Percentiles rank a stretch among this genome's conserved stretches.
Conservation (phyloP, 371 early-diverging fungal genomes). For the Lichtheimia ornata region DNA sequence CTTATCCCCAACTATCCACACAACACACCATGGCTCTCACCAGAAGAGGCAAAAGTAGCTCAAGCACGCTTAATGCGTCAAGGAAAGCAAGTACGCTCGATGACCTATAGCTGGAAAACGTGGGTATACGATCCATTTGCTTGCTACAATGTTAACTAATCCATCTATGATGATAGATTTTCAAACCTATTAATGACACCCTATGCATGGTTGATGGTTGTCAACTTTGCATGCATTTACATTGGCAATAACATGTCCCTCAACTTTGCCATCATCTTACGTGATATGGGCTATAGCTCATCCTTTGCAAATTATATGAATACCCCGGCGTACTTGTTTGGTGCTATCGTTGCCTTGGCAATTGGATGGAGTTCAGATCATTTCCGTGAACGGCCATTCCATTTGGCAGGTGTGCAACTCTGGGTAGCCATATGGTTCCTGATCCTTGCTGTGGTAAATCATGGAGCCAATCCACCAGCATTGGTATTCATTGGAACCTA, state of each 20-base stretch:
- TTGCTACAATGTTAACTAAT: neutral
- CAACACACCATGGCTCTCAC: slow-evolving; percentile 50
- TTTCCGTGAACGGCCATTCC: slow-evolving; percentile 15
- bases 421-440: slow-evolving; percentile 25
- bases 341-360: slow-evolving; percentile 15
- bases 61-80: slow-evolving; percentile 44
- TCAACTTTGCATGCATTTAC: slow-evolving; percentile 42
- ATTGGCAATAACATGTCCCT: slow-evolving; percentile 40
- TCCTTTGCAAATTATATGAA: slow-evolving; percentile 46
- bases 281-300: slow-evolving; percentile 26
- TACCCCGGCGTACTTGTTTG: slow-evolving; percentile 41
- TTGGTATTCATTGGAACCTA: slow-evolving; percentile 15
- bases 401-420: slow-evolving; percentile 12
- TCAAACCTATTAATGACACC: no score
- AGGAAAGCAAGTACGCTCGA: slow-evolving; percentile 18
- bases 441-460: slow-evolving; percentile 13
- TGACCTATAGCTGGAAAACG: slow-evolving; percentile 13
- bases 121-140: neutral
- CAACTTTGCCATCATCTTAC: slow-evolving; percentile 40
- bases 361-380: slow-evolving; percentile 16
- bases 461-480: slow-evolving; percentile 13
- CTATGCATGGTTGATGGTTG: slow-evolving; percentile 23
- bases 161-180: no score
- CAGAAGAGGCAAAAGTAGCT: slow-evolving; percentile 51
- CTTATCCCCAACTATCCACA: slow-evolving; percentile 63